Evolutionary conservation across 306 rosid species (phyloP), one percentile per base, ranked within the genome.

Genomic region (Vigna reflexopilosa): DNA sequence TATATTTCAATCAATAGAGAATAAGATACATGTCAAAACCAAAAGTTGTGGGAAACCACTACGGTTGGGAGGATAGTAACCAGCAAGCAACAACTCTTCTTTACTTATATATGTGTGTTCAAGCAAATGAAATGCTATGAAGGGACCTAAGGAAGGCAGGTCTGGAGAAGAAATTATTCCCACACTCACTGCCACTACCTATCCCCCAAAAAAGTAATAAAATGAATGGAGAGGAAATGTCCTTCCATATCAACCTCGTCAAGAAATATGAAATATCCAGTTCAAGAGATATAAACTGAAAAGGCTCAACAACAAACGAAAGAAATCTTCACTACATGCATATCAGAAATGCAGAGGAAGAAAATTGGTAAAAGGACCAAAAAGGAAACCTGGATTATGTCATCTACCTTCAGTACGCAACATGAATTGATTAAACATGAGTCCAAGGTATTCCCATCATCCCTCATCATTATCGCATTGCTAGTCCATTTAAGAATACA

Each of bases 231-330:
- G 49, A 75, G 0, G 30, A 76, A 73, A 65, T 7, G 1, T 36
- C 50, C 81, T 55, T 70, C 77, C 63, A 32, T 8, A 44, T 50
- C 72, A 72, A 55, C 54, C 61, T 66, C 15, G 69, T 19, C 36
- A 4, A 58, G 62, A 72, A 73, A 69, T 56, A 67, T 32, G 50
- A 26, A 78, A 75, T 74, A 74, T 26, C 72, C 80, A 82, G 68
- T 80, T 80, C 80, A 77, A 76, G 69, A 47, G 83, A 83, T 63
- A 76, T 73, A 63, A 55, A 83, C 72, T 77, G 83, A 78, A 76
- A 87, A 81, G 73, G 72, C 26, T 77, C 82, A 19, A 19, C n/a
- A n/a, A n/a, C n/a, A n/a, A n/a, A n/a, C n/a, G n/a, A n/a, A n/a
- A n/a, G n/a, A n/a, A n/a, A n/a, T n/a, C n/a, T n/a, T n/a, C n/a